Conservation (phyloP, 1,284 basidiomycete species). For the Trametes sp. region DNA sequence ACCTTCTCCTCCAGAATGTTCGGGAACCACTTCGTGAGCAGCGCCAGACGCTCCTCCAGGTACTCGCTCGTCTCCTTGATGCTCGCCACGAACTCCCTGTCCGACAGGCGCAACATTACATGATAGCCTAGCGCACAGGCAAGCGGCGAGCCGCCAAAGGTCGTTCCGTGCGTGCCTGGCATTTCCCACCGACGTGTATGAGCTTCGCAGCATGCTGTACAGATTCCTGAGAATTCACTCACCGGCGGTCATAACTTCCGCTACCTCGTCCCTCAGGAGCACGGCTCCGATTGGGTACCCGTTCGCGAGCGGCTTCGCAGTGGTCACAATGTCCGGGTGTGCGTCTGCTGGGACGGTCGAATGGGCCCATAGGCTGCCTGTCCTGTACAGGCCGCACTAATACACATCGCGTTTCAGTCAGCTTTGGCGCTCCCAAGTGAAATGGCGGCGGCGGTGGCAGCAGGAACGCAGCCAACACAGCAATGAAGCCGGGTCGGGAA, state of each 20-base stretch:
- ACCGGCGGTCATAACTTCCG: constrained; percentile 85
- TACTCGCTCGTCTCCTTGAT: constrained; percentile 65
- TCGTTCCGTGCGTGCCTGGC: constrained; percentile 91
- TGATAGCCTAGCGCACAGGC: constrained; percentile 92
- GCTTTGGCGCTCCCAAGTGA: constrained; percentile 11
- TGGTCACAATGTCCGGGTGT: constrained; percentile 98
- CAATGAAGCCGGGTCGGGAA: neutral
- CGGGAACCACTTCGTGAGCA: constrained; percentile 77
- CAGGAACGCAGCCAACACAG: neutral
- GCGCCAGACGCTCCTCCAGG: constrained; percentile 64
- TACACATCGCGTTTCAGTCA: constrained; percentile 32
- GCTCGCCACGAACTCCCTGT: constrained; percentile 60
- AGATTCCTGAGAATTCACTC: constrained; percentile 39
- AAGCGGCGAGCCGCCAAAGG: constrained; percentile 95
- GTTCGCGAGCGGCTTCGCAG: constrained; percentile 98
- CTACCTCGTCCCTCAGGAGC: constrained; percentile 83
- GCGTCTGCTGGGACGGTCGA: constrained; percentile 83
- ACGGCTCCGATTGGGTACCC: constrained; percentile 99
- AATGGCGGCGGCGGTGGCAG: constrained; percentile 1
- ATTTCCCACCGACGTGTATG: constrained; percentile 26
- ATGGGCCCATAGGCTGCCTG: constrained; percentile 95
- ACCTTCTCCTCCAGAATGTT: constrained; percentile 66
- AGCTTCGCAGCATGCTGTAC: constrained; percentile 23
- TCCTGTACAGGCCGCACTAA: constrained; percentile 95
- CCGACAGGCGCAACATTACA: constrained; percentile 79